Evolutionary conservation across 2,329 filamentous ascomycete genomes (phyloP).

Genomic region (Ascochyta pisi): DNA sequence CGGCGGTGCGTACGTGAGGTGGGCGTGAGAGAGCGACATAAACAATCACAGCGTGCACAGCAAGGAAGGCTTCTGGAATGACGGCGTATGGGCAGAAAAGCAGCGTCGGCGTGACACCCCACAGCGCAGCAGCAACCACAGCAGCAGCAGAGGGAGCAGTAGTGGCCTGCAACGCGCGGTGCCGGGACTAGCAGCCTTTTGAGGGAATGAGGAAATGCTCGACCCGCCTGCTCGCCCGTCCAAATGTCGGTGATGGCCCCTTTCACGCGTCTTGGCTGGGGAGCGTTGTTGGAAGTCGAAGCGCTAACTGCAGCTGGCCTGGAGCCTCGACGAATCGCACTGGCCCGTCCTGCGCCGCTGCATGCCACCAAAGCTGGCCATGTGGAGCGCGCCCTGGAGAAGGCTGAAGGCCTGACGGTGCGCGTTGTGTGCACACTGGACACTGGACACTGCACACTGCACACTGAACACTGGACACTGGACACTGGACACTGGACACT

Average conservation of each 20-base stretch:
- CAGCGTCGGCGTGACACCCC: slow-evolving; percentile 4
- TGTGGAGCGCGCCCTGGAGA: slow-evolving; percentile 16
- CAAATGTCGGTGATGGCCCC: slow-evolving; percentile 30
- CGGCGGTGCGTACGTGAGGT: not conserved
- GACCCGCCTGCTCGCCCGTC: slow-evolving; percentile 15
- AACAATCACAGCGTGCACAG: not conserved
- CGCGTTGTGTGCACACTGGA: not conserved
- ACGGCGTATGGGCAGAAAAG: not conserved
- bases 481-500: not conserved
- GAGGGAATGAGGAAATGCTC: slow-evolving; percentile 1
- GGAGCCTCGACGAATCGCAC: slow-evolving; percentile 16
- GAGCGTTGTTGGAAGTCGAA: slow-evolving; percentile 23
- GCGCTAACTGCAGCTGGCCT: slow-evolving; percentile 31
- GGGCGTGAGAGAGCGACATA: slow-evolving; percentile 2
- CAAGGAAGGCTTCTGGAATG: not conserved
- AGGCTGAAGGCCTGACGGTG: not conserved
- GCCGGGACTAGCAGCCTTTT: slow-evolving; percentile 16
- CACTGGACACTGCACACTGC: no score
- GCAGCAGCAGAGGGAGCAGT: slow-evolving; percentile 1
- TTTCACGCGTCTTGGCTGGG: slow-evolving; percentile 34
- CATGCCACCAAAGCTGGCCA: slow-evolving; percentile 10
- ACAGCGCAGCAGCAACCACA: slow-evolving; percentile 1
- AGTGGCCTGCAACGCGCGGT: slow-evolving; percentile 10
- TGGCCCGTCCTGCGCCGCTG: slow-evolving; percentile 18
- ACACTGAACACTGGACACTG: no score